Evolutionary conservation across 768 basidiomycete species (phyloP), one percentile per base, ranked within the genome.

Genomic region (Lepiota venenata): DNA sequence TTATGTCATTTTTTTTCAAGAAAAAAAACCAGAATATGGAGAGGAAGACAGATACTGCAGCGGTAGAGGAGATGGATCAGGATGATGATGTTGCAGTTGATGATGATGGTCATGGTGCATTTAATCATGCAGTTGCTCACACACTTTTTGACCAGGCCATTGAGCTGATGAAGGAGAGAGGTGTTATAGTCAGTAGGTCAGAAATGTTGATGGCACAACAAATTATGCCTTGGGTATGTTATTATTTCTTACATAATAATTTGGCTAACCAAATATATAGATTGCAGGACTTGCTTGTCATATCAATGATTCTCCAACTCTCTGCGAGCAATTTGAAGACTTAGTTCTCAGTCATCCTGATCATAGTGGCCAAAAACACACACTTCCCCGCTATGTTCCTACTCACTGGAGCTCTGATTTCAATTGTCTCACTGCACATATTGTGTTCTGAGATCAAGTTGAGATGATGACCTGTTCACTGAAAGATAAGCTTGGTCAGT

Each of bases 1-100:
- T 65, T 55, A 55, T 65, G 20, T 63, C 64, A 10, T n/a, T 66
- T 64, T 67, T 69, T 45, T 66, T 65, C 55, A 60, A 63, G 43
- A 57, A 60, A 51, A 57, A 45, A 4, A 65, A 62, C 25, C 11
- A 15, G 32, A 56, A 42, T 56, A n/a, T n/a, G n/a, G n/a, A n/a
- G n/a, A n/a, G n/a, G n/a, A n/a, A n/a, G n/a, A n/a, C n/a, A n/a
- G n/a, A n/a, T n/a, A n/a, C n/a, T n/a, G n/a, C n/a, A n/a, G 39
- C 15, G 14, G 15, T 40, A 5, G 14, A 40, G 15, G 40, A 56
- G 38, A 40, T 48, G 10, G 48, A 56, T 16, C 9, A 18, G 6
- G 27, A 56, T 38, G 37, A 32, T 44, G 51, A 21, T 52, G 49
- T 16, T 21, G 18, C 40, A n/a, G 49, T 25, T 6, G 36, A 50